phyloP scores from a whole-genome alignment of 2,329 filamentous ascomycete species.

The Pseudogymnoascus sp. region DNA sequence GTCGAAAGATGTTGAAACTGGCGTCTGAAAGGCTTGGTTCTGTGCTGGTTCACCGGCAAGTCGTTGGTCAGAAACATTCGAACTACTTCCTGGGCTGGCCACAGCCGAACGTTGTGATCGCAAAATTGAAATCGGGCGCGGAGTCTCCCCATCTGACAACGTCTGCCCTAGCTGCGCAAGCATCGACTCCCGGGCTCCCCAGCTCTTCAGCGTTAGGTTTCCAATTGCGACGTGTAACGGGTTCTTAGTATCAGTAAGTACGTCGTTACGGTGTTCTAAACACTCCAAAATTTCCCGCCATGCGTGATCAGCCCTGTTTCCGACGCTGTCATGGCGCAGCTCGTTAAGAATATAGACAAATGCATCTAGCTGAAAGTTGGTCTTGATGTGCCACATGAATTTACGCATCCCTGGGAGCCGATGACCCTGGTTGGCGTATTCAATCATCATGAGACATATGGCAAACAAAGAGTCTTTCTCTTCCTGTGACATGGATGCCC shows the following conservation, averaged over 20 bases:
- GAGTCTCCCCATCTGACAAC: conserved; percentile 12
- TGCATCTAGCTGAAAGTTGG: conserved; percentile 30
- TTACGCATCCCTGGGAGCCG: conserved; percentile 24
- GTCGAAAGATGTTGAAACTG: conserved; percentile 20
- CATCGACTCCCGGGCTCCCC: conserved; percentile 24
- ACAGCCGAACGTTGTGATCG: conserved; percentile 21
- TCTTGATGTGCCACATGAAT: conserved; percentile 30
- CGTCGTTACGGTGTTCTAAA: conserved; percentile 26
- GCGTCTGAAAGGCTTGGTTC: conserved; percentile 4
- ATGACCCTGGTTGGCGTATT: conserved; percentile 29
- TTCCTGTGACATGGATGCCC: conserved; percentile 25
- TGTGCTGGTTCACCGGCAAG: conserved; percentile 11
- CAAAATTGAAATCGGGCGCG: conserved; percentile 19
- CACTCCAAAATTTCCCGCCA: conserved; percentile 26
- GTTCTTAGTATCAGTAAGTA: conserved; percentile 24
- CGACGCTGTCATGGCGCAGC: conserved; percentile 25
- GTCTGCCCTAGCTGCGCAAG: conserved; percentile 12
- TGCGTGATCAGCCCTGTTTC: conserved; percentile 26
- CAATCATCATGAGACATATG: conserved; percentile 31
- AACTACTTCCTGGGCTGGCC: background rate
- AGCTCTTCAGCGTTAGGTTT: conserved; percentile 27
- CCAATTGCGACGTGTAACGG: conserved; percentile 24
- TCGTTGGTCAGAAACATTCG: conserved; percentile 10
- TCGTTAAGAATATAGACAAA: conserved; percentile 31
- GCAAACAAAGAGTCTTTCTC: conserved; percentile 29